Percentiles rank a stretch among this genome's conserved stretches.
phyloP scores from a whole-genome alignment of 1,284 basidiomycete species.

The Fistulinella cinereoalba region DNA sequence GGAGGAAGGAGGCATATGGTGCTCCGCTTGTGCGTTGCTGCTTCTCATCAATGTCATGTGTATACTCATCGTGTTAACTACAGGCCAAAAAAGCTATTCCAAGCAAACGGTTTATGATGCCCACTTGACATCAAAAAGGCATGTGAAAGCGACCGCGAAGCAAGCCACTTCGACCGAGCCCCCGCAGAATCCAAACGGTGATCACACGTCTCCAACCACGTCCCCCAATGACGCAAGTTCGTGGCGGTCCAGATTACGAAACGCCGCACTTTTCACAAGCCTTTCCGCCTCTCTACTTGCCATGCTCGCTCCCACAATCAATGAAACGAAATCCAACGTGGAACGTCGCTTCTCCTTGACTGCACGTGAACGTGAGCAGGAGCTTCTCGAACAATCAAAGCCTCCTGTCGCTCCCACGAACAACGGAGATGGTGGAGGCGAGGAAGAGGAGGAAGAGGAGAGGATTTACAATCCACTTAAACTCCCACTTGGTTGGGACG shows the following conservation, averaged over 20 bases:
- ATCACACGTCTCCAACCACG: constrained; percentile 30
- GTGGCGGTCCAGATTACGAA: constrained; percentile 59
- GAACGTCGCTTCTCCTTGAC: constrained; percentile 96
- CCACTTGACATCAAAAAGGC: constrained; percentile 92
- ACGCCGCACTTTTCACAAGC: constrained; percentile 71
- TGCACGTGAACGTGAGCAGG: constrained; percentile 93
- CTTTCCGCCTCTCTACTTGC: constrained; percentile 68
- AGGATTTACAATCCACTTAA: constrained; percentile 98
- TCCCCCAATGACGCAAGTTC: constrained; percentile 36
- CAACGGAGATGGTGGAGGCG: constrained; percentile 48
- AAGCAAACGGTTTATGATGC: constrained; percentile 99
- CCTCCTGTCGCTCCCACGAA: constrained; percentile 58
- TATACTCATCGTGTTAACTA: constrained; percentile 10
- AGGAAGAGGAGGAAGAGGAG: constrained; percentile 92
- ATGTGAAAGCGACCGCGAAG: constrained; percentile 84
- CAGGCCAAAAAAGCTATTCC: constrained; percentile 90
- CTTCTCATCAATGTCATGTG: constrained; percentile 5
- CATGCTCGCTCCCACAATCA: constrained; percentile 63
- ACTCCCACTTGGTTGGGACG: constrained; percentile 96
- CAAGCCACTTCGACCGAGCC: constrained; percentile 56
- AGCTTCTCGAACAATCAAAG: constrained; percentile 81
- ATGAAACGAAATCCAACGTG: constrained; percentile 93
- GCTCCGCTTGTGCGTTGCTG: constrained; percentile 81
- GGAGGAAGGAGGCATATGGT: constrained; percentile 81
- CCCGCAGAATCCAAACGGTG: constrained; percentile 61